Evolutionary conservation across 768 basidiomycete genomes (phyloP), one percentile per base, ranked within the genome.

Genomic region (Pisolithus orientalis): DNA sequence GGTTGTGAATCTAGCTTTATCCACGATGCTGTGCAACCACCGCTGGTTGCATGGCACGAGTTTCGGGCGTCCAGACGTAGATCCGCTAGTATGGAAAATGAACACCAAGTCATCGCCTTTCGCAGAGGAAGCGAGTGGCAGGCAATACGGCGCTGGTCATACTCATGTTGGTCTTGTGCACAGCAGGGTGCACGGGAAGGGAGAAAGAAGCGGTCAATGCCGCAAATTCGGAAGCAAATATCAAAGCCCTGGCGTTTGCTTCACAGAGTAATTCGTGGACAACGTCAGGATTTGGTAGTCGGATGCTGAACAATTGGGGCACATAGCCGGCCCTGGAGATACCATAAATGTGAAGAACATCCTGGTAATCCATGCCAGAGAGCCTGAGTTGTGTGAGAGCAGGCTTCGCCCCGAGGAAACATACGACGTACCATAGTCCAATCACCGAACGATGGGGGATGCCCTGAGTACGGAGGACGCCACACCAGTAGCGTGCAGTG

Each of bases 21-120:
- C 59, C 48, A 82, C 68, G 2, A 78, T 79, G n/a, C 77, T 67
- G 54, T 79, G 68, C 28, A 90, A 56, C 88, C 87, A 90, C 28
- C 70, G 75, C 58, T 80, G 81, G 59, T 70, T 85, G 68, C 84
- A 84, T 14, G 80, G 85, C 0, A 90, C 84, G 27, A 90, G 80
- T 62, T 88, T 90, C 0, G 88, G 88, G 60, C 80, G 85, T 46
- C 87, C 87, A n/a, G 86, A 89, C 6, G 88, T 90, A 38, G 87
- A 89, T 14, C 88, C 88, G 53, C 83, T 85, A 9, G 88, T 89
- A 65, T 88, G 88, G 74, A 87, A 90, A 49, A 88, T 72, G 72
- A 89, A 82, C 44, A 76, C 76, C 27, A 72, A 65, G 49, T 84
- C 81, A 51, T 71, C 67, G 31, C 57, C 68, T 48, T 52, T 56